phyloP scores from a whole-genome alignment of 2,329 filamentous ascomycete genomes.

The Coniochaeta ligniaria region DNA sequence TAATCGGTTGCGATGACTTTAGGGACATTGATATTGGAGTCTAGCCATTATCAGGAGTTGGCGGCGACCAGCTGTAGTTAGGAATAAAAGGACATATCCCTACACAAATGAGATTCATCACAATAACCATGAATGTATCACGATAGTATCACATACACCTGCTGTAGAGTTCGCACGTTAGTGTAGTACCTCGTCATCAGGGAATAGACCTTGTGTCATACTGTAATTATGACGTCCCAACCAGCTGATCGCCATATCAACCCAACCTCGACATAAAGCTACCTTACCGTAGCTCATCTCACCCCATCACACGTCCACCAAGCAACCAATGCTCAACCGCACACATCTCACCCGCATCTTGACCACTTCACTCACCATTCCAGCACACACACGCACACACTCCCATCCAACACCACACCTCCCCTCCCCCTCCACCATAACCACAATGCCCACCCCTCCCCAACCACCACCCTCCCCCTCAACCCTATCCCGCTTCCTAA shows the following conservation, averaged over 20 bases:
- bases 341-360: no score
- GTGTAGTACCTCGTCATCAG: no score
- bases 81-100: neutral
- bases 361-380: no score
- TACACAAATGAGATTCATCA: neutral
- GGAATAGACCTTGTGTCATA: no score
- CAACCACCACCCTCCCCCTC: neutral
- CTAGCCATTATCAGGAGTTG: neutral
- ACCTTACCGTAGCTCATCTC: no score
- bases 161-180: no score
- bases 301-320: no score
- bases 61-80: neutral
- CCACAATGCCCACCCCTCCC: neutral
- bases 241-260: neutral
- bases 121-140: no score
- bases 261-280: neutral
- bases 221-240: neutral
- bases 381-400: no score
- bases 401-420: no score
- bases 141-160: no score
- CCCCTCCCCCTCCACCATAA: neutral
- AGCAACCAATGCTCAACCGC: no score
- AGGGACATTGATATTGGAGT: neutral
- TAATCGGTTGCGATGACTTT: neutral
- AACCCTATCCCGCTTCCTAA: conserved; percentile 20